These are phyloP conservation scores for Phlebiopsis gigantea DNA, from an alignment of 768 basidiomycete species.

Conservation along the genomic window DNA sequence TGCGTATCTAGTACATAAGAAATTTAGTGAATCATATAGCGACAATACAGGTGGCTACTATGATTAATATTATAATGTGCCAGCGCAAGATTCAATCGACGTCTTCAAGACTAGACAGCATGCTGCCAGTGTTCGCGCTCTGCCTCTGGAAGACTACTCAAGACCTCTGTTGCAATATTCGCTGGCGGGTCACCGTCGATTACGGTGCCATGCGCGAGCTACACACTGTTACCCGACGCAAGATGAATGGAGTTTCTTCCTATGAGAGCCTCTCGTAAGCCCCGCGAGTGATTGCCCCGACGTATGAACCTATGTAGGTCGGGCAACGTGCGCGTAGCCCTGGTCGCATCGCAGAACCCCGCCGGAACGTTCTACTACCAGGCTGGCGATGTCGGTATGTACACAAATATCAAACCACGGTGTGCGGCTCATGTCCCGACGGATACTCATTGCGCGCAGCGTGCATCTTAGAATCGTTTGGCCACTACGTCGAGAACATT, in stretches of 20 bases:
- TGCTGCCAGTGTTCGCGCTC: no score
- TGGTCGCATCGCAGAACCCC: constrained; percentile 47
- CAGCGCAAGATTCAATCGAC: no score
- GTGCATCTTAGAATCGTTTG: constrained; percentile 44
- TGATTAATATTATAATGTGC: no score
- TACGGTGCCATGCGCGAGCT: constrained; percentile 13
- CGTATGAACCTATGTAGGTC: constrained; percentile 31
- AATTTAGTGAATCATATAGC: no score
- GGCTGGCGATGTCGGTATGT: constrained; percentile 47
- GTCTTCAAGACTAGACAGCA: no score
- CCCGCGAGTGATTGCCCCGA: background rate
- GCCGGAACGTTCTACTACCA: constrained; percentile 54
- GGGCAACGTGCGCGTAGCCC: constrained; percentile 48
- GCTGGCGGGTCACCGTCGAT: constrained; percentile 48
- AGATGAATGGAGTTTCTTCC: constrained; percentile 57
- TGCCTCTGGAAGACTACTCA: no score
- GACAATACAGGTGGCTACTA: no score
- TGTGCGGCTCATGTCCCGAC: constrained; percentile 29
- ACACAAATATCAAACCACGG: constrained; percentile 2
- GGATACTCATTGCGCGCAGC: constrained; percentile 24
- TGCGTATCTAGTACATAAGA: no score
- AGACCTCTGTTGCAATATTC: constrained; percentile 43
- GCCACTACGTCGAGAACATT: constrained; percentile 63
- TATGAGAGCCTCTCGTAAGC: constrained; percentile 31
- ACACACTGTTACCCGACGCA: constrained; percentile 65